Conservation (phyloP, 495 filamentous ascomycete genomes). For the Penicillium crystallinum region DNA sequence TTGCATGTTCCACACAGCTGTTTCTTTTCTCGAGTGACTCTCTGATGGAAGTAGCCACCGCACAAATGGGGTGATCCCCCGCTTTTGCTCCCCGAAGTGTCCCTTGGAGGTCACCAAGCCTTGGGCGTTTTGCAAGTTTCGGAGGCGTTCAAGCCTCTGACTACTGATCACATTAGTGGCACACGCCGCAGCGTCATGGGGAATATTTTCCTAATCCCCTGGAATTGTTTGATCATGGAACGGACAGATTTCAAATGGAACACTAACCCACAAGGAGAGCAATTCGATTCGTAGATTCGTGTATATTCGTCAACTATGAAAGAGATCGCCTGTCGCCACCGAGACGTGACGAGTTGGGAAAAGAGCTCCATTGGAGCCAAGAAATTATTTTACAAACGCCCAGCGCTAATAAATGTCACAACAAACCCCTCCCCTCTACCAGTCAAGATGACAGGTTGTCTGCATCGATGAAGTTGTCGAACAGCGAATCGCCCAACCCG, state of each 20-base stretch:
- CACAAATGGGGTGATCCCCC: too few relatives aligned
- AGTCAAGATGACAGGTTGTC: slow-evolving; percentile 3
- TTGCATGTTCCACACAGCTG: background rate
- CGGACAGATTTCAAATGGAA: too few relatives aligned
- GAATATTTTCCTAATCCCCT: too few relatives aligned
- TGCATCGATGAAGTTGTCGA: slow-evolving; percentile 14
- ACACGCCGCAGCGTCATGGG: background rate
- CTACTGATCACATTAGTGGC: background rate
- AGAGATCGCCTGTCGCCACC: background rate
- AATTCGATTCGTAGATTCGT: background rate
- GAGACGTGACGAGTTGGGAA: too few relatives aligned
- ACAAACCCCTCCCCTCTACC: background rate
- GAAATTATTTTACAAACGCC: background rate
- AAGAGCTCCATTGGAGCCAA: too few relatives aligned
- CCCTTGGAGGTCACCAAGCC: background rate
- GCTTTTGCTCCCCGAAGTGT: background rate
- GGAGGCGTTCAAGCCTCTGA: background rate
- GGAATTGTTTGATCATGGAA: too few relatives aligned
- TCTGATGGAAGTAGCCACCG: too few relatives aligned
- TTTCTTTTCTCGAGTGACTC: too few relatives aligned
- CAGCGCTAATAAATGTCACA: background rate
- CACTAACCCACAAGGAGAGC: too few relatives aligned
- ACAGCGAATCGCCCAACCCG: slow-evolving; percentile 9
- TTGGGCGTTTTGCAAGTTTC: background rate
- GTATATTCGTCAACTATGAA: background rate